phyloP scores from a whole-genome alignment of 257 asterid species.

The Lavandula angustifolia region DNA sequence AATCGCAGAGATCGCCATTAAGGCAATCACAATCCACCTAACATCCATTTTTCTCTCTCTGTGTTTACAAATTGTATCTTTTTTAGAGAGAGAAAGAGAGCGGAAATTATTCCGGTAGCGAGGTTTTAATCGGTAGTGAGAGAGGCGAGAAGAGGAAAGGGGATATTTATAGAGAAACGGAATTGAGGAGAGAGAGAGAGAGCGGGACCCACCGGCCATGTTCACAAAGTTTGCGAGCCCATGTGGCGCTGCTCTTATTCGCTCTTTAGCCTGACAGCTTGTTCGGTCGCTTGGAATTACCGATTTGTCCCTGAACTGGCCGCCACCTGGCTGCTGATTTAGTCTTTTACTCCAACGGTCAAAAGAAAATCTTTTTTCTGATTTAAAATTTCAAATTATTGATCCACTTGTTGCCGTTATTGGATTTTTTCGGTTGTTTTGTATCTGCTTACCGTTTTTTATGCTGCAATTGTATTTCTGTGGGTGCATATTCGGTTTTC shows the following conservation, averaged over 20 bases:
- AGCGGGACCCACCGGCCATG: constrained; percentile 1
- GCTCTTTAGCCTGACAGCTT: constrained; percentile 16
- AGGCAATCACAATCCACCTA: constrained; percentile 18
- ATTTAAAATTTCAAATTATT: not conserved
- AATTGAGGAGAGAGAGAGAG: not conserved
- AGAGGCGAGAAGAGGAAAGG: not conserved
- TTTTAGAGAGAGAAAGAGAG: constrained; percentile 4
- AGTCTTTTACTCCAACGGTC: constrained; percentile 13
- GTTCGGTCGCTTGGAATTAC: constrained; percentile 4
- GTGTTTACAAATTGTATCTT: not conserved
- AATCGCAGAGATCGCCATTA: constrained; percentile 29
- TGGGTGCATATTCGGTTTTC: too few species aligned
- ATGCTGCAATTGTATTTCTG: too few species aligned
- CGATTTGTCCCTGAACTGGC: constrained; percentile 2
- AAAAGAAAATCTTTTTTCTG: not conserved
- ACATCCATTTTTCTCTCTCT: constrained; percentile 3
- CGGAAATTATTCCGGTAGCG: not conserved
- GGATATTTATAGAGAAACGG: not conserved
- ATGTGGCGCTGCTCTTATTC: constrained; percentile 29
- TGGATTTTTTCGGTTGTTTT: too few species aligned
- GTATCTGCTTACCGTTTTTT: too few species aligned
- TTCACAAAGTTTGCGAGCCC: constrained; percentile 4
- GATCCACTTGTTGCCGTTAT: not conserved
- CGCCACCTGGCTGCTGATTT: not conserved
- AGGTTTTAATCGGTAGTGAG: not conserved